Percentiles rank a stretch among this genome's conserved stretches.
Conservation (phyloP, 768 basidiomycete genomes). For the Podaxis sp. region DNA sequence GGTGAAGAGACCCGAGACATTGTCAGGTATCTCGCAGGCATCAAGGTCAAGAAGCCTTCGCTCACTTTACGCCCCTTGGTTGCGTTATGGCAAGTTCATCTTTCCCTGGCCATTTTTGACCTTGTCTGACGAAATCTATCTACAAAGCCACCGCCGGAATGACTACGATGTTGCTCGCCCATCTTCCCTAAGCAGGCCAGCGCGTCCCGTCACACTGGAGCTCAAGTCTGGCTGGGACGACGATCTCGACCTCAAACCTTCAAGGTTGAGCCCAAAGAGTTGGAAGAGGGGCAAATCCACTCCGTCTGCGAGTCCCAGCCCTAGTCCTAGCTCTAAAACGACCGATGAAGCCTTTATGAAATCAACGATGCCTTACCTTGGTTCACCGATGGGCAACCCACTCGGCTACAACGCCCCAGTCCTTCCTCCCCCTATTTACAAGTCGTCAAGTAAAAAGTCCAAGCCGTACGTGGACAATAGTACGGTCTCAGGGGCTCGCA, state of each 20-base stretch:
- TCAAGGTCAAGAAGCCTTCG: not conserved
- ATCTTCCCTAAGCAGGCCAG: conserved; percentile 22
- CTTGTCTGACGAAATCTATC: not conserved
- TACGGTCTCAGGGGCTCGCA: not conserved
- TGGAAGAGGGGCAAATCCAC: conserved; percentile 17
- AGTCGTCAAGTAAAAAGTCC: not conserved
- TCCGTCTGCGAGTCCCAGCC: conserved; percentile 21
- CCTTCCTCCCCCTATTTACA: conserved; percentile 22
- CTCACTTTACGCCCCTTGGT: not conserved
- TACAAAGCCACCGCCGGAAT: not conserved
- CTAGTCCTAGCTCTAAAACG: conserved; percentile 28
- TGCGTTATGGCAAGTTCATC: conserved; percentile 1
- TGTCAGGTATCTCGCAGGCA: conserved; percentile 31
- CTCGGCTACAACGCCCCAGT: conserved; percentile 37
- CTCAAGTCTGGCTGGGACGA: conserved; percentile 55
- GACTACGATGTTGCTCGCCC: conserved; percentile 16
- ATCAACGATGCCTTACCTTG: conserved; percentile 45
- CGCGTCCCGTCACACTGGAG: conserved; percentile 30
- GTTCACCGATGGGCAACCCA: conserved; percentile 41
- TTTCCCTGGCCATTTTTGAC: not conserved
- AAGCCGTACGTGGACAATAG: not conserved
- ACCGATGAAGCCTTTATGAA: conserved; percentile 42
- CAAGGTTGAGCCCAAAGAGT: conserved; percentile 21
- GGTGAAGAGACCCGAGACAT: conserved; percentile 41
- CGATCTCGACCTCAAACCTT: conserved; percentile 36